Percentiles rank a stretch among this genome's conserved stretches.
phyloP scores from a whole-genome alignment of 202 grass and related monocot species.

The Panicum hallii region DNA sequence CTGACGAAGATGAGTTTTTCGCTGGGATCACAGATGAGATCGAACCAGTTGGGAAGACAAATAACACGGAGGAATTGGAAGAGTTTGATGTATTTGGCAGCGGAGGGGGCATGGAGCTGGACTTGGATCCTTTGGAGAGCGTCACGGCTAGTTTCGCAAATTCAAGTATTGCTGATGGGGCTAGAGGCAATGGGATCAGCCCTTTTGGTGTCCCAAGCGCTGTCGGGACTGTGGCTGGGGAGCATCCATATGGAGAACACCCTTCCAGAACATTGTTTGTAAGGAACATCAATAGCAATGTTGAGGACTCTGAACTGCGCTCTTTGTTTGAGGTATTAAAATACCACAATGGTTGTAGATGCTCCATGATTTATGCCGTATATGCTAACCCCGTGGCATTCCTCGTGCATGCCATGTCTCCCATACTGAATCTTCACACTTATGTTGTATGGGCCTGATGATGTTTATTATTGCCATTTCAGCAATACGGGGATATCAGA shows the following conservation, averaged over 20 bases:
- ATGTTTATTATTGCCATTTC: constrained; percentile 40
- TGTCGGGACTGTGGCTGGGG: constrained; percentile 68
- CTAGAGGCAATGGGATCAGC: constrained; percentile 65
- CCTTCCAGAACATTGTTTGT: constrained; percentile 98
- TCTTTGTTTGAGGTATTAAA: constrained; percentile 89
- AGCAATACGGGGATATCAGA: constrained; percentile 96
- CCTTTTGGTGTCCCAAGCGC: constrained; percentile 68
- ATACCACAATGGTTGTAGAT: constrained; percentile 25
- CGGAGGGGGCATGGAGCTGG: constrained; percentile 89
- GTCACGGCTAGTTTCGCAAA: constrained; percentile 68
- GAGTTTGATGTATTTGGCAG: constrained; percentile 91
- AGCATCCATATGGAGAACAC: constrained; percentile 94
- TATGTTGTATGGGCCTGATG: background rate
- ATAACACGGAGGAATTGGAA: constrained; percentile 63
- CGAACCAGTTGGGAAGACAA: constrained; percentile 48
- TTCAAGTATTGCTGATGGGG: constrained; percentile 63
- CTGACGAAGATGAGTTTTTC: constrained; percentile 88
- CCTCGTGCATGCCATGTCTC: constrained; percentile 2
- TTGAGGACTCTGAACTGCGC: constrained; percentile 84
- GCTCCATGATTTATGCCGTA: constrained; percentile 24
- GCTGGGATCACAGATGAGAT: constrained; percentile 69
- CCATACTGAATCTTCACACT: constrained; percentile 10
- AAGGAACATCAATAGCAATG: constrained; percentile 97
- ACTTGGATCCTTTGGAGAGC: constrained; percentile 71
- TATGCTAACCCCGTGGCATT: constrained; percentile 5